Evolutionary conservation across 352 stramenopile genomes (phyloP).

Genomic region (Phytophthora citrophthora): DNA sequence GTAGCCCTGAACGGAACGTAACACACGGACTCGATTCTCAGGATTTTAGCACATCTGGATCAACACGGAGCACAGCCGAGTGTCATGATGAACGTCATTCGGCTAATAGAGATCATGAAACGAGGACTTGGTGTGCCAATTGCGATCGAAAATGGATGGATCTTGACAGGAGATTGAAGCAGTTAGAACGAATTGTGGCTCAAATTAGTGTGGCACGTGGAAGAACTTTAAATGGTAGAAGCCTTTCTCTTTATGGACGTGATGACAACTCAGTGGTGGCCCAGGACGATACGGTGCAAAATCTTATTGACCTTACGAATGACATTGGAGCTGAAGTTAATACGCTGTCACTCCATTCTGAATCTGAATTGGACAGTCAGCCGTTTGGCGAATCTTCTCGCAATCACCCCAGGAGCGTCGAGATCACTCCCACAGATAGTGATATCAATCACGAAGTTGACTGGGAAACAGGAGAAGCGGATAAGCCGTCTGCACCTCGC

Average conservation of each 20-base stretch:
- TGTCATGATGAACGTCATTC: conserved; percentile 10
- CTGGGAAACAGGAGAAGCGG: background rate
- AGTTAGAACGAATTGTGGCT: conserved; percentile 23
- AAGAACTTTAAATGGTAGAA: background rate
- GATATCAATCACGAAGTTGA: conserved; percentile 9
- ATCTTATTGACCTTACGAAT: conserved; percentile 28
- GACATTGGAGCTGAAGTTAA: conserved; percentile 15
- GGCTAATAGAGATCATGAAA: background rate
- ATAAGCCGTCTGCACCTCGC: background rate
- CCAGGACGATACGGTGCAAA: background rate
- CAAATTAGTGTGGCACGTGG: conserved; percentile 12
- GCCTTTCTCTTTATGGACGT: conserved; percentile 1
- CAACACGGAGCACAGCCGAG: background rate
- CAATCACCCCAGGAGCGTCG: conserved; percentile 10
- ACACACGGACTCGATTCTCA: background rate
- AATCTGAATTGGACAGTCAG: background rate
- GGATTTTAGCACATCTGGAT: background rate
- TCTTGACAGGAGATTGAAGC: conserved; percentile 16
- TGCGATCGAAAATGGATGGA: conserved; percentile 26
- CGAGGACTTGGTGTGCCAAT: conserved; percentile 4
- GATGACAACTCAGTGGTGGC: background rate
- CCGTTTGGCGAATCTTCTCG: background rate
- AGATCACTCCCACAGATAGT: conserved; percentile 26
- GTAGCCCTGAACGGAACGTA: conserved; percentile 1
- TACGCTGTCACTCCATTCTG: background rate